Evolutionary conservation across 1,284 basidiomycete genomes (phyloP), one percentile per base, ranked within the genome.

Genomic region (Cystobasidium sp.): DNA sequence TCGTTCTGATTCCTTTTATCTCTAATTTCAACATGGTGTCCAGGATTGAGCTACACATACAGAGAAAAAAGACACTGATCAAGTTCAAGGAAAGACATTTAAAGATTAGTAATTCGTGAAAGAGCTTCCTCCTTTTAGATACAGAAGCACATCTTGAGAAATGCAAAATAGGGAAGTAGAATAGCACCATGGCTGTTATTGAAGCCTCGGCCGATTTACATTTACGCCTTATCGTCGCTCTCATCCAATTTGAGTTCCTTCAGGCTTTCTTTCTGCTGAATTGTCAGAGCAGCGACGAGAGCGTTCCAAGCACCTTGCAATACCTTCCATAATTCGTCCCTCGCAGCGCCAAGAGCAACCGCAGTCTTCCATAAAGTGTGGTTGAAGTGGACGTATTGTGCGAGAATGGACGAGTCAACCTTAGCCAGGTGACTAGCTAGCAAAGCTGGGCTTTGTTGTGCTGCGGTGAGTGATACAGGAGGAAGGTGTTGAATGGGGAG

Each of bases 241-340:
- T 63, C 61, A 12, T 59, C 16, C 6, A 1, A n/a, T 41, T 59
- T 41, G 56, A 16, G 31, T 2, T 2, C 31, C 31, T 31, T 59
- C 10, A 59, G 39, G 10, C 44, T 52, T 3, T 37, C 3, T 46
- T 47, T 31, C 14, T 68, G 53, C n/a, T 61, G 56, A 39, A 73
- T 59, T 39, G 63, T n/a, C 6, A 73, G 41, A 7, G 70, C 70
- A 10, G 61, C 49, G 63, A 73, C 31, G 53, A 73, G 62, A 5
- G 62, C 53, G 16, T 24, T 31, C 70, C 70, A 73, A 56, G 70
- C 47, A 7, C 53, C 41, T 47, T 56, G 43, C n/a, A 73, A 52
- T 1, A 61, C 62, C 37, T 66, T 65, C 70, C 70, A 73, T 7
- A 73, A 53, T 20, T 59, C 63, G 47, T 73, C 70, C 44, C 63